phyloP scores from a whole-genome alignment of 768 basidiomycete species.

The Lactarius psammicola region DNA sequence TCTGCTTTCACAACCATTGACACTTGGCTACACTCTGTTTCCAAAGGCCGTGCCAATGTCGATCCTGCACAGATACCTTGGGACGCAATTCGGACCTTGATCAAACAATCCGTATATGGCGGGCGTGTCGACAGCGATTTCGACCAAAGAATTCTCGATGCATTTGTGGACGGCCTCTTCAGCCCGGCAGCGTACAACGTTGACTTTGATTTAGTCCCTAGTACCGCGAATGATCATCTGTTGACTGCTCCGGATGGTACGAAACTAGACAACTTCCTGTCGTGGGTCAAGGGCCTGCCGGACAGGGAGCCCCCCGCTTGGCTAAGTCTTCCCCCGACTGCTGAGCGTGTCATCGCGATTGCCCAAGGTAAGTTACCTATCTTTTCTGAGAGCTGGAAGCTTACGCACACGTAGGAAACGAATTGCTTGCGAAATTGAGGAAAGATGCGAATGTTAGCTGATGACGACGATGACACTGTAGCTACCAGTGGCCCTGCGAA shows the following conservation, averaged over 20 bases:
- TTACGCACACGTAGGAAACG: slow-evolving; percentile 54
- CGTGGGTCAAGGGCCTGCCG: slow-evolving; percentile 86
- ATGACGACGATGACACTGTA: slow-evolving; percentile 73
- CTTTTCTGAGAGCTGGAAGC: background rate
- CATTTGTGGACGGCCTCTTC: slow-evolving; percentile 91
- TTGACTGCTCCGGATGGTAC: slow-evolving; percentile 87
- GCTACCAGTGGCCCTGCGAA: slow-evolving; percentile 55
- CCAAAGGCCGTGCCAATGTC: slow-evolving; percentile 88
- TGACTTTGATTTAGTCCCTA: slow-evolving; percentile 85
- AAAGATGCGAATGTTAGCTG: slow-evolving; percentile 89
- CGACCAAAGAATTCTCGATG: slow-evolving; percentile 88
- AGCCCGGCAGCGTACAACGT: slow-evolving; percentile 87
- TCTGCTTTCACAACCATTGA: slow-evolving; percentile 93
- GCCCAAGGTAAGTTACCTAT: slow-evolving; percentile 66
- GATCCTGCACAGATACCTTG: slow-evolving; percentile 92
- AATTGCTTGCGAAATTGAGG: slow-evolving; percentile 80
- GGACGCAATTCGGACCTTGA: slow-evolving; percentile 88
- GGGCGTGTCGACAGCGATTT: slow-evolving; percentile 93
- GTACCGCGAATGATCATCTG: slow-evolving; percentile 51
- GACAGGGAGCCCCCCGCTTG: slow-evolving; percentile 93
- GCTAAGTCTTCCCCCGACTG: slow-evolving; percentile 90
- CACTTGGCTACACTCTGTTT: slow-evolving; percentile 74
- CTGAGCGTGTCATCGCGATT: slow-evolving; percentile 87
- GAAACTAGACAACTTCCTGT: slow-evolving; percentile 84
- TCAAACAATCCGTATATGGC: slow-evolving; percentile 96